These are phyloP conservation scores for Niveomyces coronatus DNA, from an alignment of 2,329 filamentous ascomycete genomes.

Conservation along the genomic window DNA sequence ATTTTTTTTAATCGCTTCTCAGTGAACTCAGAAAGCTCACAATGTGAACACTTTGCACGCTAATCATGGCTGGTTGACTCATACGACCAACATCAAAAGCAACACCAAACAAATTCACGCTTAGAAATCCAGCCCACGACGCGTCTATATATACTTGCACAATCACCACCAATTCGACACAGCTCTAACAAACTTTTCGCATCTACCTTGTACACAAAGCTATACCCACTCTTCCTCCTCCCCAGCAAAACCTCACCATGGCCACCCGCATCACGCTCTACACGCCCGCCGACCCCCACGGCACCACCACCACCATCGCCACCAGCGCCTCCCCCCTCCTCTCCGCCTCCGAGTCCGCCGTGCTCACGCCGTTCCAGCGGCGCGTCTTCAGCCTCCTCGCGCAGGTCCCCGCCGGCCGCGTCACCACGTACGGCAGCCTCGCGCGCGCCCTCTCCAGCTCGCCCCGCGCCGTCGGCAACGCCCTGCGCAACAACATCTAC, in stretches of 20 bases:
- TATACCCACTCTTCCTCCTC: not conserved
- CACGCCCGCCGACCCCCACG: conserved; percentile 4
- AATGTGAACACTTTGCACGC: not conserved
- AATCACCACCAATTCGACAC: conserved; percentile 1
- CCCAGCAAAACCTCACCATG: not conserved
- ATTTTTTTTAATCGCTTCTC: too few relatives aligned
- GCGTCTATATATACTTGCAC: conserved; percentile 1
- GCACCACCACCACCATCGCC: conserved; percentile 3
- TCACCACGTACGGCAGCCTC: conserved; percentile 9
- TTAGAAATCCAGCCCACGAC: conserved; percentile 4
- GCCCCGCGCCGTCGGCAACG: conserved; percentile 11
- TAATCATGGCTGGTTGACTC: not conserved
- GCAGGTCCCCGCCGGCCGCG: conserved; percentile 8
- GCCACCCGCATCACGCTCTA: conserved; percentile 7
- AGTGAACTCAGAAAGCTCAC: not conserved
- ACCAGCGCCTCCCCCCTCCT: not conserved
- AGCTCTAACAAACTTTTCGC: not conserved
- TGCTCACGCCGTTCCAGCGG: conserved; percentile 6
- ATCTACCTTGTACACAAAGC: not conserved
- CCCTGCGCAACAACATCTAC: conserved; percentile 9
- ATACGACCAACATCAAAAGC: conserved; percentile 5
- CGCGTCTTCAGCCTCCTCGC: conserved; percentile 7
- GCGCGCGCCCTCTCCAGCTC: conserved; percentile 7
- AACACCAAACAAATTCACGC: conserved; percentile 10
- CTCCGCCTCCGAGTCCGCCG: not conserved